Percentiles rank a stretch among this genome's conserved stretches.
Conservation (phyloP, 768 basidiomycete genomes). For the Psilocybe subaeruginosa region DNA sequence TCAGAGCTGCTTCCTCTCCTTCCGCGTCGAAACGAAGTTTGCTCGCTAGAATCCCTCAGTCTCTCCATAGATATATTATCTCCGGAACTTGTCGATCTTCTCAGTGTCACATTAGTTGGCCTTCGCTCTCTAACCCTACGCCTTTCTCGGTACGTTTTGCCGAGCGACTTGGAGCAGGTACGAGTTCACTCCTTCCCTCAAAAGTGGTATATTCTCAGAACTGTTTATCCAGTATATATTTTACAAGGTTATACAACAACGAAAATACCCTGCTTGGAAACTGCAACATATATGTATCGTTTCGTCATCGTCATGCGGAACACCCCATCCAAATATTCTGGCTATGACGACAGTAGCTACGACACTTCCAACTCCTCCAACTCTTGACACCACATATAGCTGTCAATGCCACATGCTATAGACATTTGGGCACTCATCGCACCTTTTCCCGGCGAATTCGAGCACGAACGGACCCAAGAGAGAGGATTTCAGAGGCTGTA, state of each 20-base stretch:
- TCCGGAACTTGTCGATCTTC: neutral
- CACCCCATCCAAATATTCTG: neutral
- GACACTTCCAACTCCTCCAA: neutral
- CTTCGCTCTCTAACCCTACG: neutral
- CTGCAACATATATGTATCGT: neutral
- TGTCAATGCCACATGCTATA: neutral
- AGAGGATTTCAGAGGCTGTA: too few relatives aligned
- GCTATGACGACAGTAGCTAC: neutral
- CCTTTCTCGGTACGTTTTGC: neutral
- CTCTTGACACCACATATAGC: neutral
- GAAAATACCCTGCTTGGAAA: neutral
- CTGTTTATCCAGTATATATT: neutral
- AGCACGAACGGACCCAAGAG: too few relatives aligned
- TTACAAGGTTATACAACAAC: neutral
- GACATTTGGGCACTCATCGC: neutral
- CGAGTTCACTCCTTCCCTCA: neutral
- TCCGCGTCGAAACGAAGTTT: neutral
- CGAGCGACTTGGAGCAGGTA: constrained; percentile 1
- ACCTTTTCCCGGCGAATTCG: too few relatives aligned
- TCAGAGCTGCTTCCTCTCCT: neutral
- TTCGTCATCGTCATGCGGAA: neutral
- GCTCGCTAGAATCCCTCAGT: neutral
- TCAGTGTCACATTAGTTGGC: neutral
- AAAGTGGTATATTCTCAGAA: neutral
- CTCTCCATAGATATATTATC: neutral